Conservation (phyloP, 75 land plant genomes). For the Pseudotsuga menziesii region DNA sequence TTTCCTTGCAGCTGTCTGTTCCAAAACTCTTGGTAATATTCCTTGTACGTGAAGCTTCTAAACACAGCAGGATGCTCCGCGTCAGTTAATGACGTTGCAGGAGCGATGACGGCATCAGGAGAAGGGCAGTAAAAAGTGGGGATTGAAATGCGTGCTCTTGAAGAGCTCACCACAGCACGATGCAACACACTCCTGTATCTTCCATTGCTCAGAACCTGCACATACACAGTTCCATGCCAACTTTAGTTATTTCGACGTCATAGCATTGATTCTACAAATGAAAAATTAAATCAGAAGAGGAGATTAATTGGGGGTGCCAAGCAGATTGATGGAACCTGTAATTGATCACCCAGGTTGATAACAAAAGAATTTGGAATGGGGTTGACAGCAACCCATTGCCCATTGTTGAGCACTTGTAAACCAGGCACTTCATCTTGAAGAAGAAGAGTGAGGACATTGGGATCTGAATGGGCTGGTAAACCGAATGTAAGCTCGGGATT, state of each 20-base stretch:
- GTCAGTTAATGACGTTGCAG: conserved; percentile 24
- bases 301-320: too few relatives aligned
- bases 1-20: conserved; percentile 43
- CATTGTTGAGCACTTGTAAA: conserved; percentile 34
- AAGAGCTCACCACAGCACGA: conserved; percentile 43
- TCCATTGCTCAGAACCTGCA: conserved; percentile 54
- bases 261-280: too few relatives aligned
- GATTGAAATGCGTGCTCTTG: conserved; percentile 41
- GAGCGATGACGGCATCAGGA: conserved; percentile 39
- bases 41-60: conserved; percentile 41
- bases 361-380: conserved; percentile 53
- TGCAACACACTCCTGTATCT: conserved; percentile 62
- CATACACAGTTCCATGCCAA: too few relatives aligned
- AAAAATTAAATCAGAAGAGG: too few relatives aligned
- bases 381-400: conserved; percentile 45
- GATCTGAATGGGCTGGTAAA: conserved; percentile 66
- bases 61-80: conserved; percentile 27
- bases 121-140: conserved; percentile 58
- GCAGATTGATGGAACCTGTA: conserved; percentile 10
- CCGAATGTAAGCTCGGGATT: conserved; percentile 69
- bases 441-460: conserved; percentile 48
- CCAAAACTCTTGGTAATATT: conserved; percentile 60
- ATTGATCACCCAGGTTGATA: conserved; percentile 68
- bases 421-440: conserved; percentile 58
- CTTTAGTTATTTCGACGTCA: too few relatives aligned